Evolutionary conservation across 257 asterid genomes (phyloP).

Genomic region (Solanum appendiculatum): DNA sequence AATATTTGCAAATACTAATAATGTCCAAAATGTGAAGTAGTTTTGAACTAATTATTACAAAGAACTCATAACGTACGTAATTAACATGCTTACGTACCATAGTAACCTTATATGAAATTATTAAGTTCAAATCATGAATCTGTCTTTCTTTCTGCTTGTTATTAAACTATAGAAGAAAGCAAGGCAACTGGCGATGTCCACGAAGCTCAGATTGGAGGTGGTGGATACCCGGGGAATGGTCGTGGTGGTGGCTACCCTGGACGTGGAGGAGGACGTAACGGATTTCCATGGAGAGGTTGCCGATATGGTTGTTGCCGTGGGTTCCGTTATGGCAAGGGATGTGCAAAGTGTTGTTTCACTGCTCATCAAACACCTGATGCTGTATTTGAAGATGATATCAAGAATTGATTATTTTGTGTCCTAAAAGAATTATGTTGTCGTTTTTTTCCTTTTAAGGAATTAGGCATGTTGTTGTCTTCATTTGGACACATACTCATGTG

Average conservation of each 20-base stretch:
- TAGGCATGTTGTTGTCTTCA: background rate
- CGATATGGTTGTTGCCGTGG: background rate
- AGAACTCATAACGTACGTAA: background rate
- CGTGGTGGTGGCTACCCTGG: background rate
- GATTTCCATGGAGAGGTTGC: background rate
- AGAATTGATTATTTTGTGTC: background rate
- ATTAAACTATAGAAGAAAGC: background rate
- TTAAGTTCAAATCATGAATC: background rate
- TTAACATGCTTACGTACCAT: background rate
- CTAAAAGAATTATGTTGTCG: background rate
- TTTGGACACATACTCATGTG: background rate
- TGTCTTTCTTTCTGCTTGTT: background rate
- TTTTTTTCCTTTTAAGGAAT: background rate
- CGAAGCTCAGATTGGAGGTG: background rate
- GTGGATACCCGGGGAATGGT: background rate
- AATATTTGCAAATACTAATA: background rate
- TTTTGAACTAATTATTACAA: background rate
- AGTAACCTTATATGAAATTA: background rate
- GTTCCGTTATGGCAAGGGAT: background rate
- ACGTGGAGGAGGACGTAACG: background rate
- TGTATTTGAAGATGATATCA: background rate
- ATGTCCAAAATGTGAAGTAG: background rate
- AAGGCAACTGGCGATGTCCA: background rate
- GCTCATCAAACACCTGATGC: background rate
- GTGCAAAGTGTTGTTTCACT: background rate